Evolutionary conservation across 2,329 filamentous ascomycete species (phyloP), one percentile per base, ranked within the genome.

Genomic region (Colletotrichum ledebouriae): DNA sequence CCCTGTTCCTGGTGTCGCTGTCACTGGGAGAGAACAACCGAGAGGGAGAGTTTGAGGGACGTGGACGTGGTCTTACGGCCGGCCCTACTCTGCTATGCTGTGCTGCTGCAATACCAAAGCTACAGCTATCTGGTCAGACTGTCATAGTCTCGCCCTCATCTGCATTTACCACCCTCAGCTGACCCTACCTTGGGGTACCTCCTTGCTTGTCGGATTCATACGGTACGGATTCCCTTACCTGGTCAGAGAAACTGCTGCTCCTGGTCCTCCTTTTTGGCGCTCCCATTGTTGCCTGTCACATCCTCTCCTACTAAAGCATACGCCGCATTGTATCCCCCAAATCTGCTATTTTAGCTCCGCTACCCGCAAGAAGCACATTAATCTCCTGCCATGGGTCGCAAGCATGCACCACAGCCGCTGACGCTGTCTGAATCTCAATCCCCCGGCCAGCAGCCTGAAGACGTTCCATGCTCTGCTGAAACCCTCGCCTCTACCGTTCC

Each of bases 371-470:
- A 60, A 58, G 67, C 49, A 67, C 44, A 52, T 67, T 52, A 63
- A 65, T 65, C 46, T 66, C 66, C 66, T 60, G 50, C 49, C 55
- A 88, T 88, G 86, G 85, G 82, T 80, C 86, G 86, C 77, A 89
- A 87, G 79, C 79, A 84, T 75, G 85, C 83, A 78, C 86, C 86
- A 72, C 83, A 87, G 81, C 86, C 86, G 79, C 83, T 88, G 79
- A 79, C 83, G 76, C 81, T 88, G 78, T 80, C 81, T 74, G 81
- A 81, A 64, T 70, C 74, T 71, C 73, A 78, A 72, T 77, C 73
- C 71, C 72, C 74, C 73, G 71, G 75, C 72, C 77, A 78, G 72
- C 72, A 70, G 70, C 69, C 71, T 68, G 73, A 63, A 62, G 63
- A 74, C 68, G 74, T 75, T 72, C 59, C 74, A 71, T 72, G 71